Evolutionary conservation across 495 filamentous ascomycete genomes (phyloP).

Genomic region (Trichoderma asperelloides): DNA sequence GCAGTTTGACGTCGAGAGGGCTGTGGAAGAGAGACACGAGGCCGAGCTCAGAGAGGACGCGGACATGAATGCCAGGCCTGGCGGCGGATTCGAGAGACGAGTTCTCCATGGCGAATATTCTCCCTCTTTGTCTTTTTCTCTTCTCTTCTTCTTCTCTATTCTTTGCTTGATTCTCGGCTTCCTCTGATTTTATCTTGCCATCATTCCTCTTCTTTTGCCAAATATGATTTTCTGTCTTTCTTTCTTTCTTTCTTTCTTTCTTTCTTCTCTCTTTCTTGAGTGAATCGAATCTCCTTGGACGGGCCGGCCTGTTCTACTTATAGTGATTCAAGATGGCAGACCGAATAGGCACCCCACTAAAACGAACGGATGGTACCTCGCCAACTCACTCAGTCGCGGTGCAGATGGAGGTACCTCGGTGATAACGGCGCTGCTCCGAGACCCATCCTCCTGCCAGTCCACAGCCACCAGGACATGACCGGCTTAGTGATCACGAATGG

Average conservation of each 20-base stretch:
- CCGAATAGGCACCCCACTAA: no score
- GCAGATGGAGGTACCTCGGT: not conserved
- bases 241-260: no score
- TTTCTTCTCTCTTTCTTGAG: no score
- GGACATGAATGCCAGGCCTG: constrained; percentile 4
- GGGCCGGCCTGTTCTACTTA: no score
- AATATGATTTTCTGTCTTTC: no score
- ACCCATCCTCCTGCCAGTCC: not conserved
- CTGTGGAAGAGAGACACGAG: constrained; percentile 39
- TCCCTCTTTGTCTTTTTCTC: not conserved
- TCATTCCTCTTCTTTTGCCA: not conserved
- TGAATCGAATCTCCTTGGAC: no score
- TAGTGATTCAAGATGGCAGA: no score
- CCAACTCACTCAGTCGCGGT: not conserved
- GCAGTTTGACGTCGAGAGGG: constrained; percentile 55
- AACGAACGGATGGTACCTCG: no score
- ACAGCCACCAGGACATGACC: no score
- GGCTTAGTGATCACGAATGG: not conserved
- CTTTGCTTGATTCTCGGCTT: not conserved
- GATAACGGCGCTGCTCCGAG: not conserved
- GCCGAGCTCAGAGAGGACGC: constrained; percentile 17
- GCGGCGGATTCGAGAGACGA: not conserved
- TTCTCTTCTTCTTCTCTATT: not conserved
- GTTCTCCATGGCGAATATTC: not conserved
- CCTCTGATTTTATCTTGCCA: not conserved